Base-by-base conservation (phyloP, 176 grass and related monocot species). In the Triticum timopheevii region DNA sequence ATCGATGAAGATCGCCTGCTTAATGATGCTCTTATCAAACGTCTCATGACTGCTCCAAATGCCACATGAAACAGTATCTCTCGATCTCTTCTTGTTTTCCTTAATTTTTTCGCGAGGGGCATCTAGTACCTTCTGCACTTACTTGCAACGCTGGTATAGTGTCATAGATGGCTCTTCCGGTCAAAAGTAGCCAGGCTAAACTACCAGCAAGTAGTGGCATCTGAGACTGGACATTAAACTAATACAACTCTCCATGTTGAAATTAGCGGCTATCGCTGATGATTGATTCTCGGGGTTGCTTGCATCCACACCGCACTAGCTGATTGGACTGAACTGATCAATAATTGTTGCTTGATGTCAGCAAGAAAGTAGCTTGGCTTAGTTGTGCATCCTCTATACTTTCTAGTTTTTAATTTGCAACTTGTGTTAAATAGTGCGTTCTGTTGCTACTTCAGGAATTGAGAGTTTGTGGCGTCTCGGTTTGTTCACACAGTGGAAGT, bases 311-410 rank as follows among this genome's bases (percentile, higher is more conserved):
- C 72, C 39, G 86, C 86, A 77, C 20, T 77, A 16, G 11, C 79
- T 77, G 19, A 81, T 85, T 88, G 86, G 77, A 85, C 81, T 70
- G 77, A 69, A 27, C n/a, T 63, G 50, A 85, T 85, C 90, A 88
- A 88, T 88, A 69, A 91, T 91, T 88, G 77, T 12, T 30, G 62
- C 22, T 42, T 81, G 90, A 81, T 85, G 85, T 77, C n/a, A 88
- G 86, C 77, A 81, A 81, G 76, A 42, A 45, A 76, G 33, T 22
- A 45, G 61, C 27, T 3, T 25, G 1, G 30, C 24, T 36, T 61
- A 68, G 34, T 54, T 88, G 65, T 83, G 63, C 49, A 28, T 84
- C 33, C 3, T 84, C 73, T 28, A n/a, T n/a, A 50, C 34, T 42
- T 76, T 47, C 23, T 27, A 49, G 15, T 49, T 70, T 69, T 70